These are phyloP conservation scores for Cercospora citrullina DNA, from an alignment of 2,329 filamentous ascomycete genomes.

Conservation along the genomic window DNA sequence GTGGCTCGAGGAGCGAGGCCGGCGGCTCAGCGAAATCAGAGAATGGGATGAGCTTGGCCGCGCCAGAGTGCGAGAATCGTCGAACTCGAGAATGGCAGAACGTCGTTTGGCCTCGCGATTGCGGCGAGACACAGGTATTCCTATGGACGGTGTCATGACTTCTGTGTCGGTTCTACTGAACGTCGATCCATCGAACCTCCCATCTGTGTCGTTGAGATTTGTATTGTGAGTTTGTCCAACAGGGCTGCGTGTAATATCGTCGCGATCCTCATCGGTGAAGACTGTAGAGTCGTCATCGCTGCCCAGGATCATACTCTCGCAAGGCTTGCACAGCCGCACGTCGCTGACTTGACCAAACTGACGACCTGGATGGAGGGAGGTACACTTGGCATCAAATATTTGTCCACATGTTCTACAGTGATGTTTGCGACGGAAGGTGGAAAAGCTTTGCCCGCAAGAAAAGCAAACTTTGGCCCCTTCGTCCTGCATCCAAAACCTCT, in stretches of 20 bases:
- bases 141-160: slow-evolving; percentile 60
- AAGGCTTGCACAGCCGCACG: slow-evolving; percentile 88
- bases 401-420: slow-evolving; percentile 96
- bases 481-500: slow-evolving; percentile 95
- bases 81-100: slow-evolving; percentile 88
- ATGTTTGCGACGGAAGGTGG: slow-evolving; percentile 92
- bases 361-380: slow-evolving; percentile 81
- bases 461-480: slow-evolving; percentile 98
- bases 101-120: slow-evolving; percentile 76
- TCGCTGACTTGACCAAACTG: slow-evolving; percentile 84
- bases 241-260: slow-evolving; percentile 33
- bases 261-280: slow-evolving; percentile 69
- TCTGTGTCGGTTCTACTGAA: slow-evolving; percentile 32
- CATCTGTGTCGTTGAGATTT: slow-evolving; percentile 19
- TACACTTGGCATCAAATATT: slow-evolving; percentile 97
- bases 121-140: slow-evolving; percentile 64
- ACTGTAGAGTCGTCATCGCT: slow-evolving; percentile 83
- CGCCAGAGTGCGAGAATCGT: slow-evolving; percentile 71
- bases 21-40: slow-evolving; percentile 68
- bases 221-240: slow-evolving; percentile 17
- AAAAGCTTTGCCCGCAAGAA: slow-evolving; percentile 84
- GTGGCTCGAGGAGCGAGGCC: slow-evolving; percentile 76
- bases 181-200: slow-evolving; percentile 27
- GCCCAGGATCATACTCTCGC: slow-evolving; percentile 85
- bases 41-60: slow-evolving; percentile 94